Percentiles rank a stretch among this genome's conserved stretches.
Conservation (phyloP, 2,329 filamentous ascomycete species). For the Fusarium austroafricanum region DNA sequence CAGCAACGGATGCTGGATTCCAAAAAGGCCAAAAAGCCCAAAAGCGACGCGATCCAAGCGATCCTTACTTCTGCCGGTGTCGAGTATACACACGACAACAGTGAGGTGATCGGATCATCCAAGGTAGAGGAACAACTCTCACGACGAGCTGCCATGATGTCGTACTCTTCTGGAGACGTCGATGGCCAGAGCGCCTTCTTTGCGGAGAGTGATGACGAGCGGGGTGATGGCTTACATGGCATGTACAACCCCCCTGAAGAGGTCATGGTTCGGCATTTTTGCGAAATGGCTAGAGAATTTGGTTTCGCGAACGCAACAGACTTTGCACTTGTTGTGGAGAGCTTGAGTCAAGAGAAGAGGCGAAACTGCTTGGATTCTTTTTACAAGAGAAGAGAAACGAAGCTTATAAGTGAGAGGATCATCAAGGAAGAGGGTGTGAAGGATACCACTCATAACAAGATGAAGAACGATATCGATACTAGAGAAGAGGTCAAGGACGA, state of each 20-base stretch:
- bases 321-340: constrained; percentile 91
- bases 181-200: constrained; percentile 69
- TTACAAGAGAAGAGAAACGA: constrained; percentile 74
- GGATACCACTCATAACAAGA: constrained; percentile 34
- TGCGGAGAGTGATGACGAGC: constrained; percentile 58
- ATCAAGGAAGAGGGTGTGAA: constrained; percentile 44
- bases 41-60: constrained; percentile 83
- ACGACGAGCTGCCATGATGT: constrained; percentile 75
- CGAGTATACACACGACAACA: constrained; percentile 96
- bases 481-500: constrained; percentile 31
- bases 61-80: constrained; percentile 91
- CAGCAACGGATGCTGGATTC: constrained; percentile 53
- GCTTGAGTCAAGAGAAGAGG: constrained; percentile 87
- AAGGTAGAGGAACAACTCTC: constrained; percentile 89
- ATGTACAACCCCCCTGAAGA: constrained; percentile 78
- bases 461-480: constrained; percentile 3
- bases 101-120: constrained; percentile 92
- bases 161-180: constrained; percentile 56
- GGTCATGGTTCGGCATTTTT: constrained; percentile 86
- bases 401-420: constrained; percentile 52
- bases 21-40: constrained; percentile 54
- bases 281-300: constrained; percentile 84
- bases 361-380: constrained; percentile 83
- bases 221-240: constrained; percentile 49
- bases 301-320: constrained; percentile 81